phyloP scores from a whole-genome alignment of 106 monocot species.

The Xerophyta viscosa region DNA sequence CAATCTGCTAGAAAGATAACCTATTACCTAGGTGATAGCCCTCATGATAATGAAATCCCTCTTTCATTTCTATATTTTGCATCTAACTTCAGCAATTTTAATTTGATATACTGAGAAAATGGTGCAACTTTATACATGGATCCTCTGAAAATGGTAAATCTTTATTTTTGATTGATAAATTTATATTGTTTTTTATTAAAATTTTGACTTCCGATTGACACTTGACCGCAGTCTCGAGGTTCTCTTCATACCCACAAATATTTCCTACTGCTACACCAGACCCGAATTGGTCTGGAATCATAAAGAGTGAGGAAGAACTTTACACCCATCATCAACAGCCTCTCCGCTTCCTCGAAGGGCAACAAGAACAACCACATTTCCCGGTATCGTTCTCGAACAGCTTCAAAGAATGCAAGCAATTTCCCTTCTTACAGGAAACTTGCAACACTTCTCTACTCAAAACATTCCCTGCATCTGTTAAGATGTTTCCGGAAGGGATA shows the following conservation, averaged over 20 bases:
- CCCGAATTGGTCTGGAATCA: constrained; percentile 14
- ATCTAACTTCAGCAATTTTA: too few species aligned
- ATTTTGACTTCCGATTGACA: not conserved
- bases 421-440: constrained; percentile 34
- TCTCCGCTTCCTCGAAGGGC: constrained; percentile 15
- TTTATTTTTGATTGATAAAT: not conserved
- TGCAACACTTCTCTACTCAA: constrained; percentile 10
- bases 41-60: too few species aligned
- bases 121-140: too few species aligned
- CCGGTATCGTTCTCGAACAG: constrained; percentile 17
- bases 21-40: too few species aligned
- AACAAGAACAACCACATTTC: constrained; percentile 21
- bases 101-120: too few species aligned
- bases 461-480: constrained; percentile 24
- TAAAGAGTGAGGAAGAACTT: constrained; percentile 38
- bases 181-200: not conserved
- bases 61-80: too few species aligned
- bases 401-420: constrained; percentile 42
- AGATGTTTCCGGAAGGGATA: constrained; percentile 32
- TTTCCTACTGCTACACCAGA: constrained; percentile 23
- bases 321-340: constrained; percentile 19
- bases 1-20: too few species aligned
- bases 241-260: constrained; percentile 23
- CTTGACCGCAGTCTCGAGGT: not conserved
- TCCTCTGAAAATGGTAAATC: too few species aligned